Base-by-base conservation (phyloP, 768 basidiomycete species). In the Pleurotus pulmonarius region DNA sequence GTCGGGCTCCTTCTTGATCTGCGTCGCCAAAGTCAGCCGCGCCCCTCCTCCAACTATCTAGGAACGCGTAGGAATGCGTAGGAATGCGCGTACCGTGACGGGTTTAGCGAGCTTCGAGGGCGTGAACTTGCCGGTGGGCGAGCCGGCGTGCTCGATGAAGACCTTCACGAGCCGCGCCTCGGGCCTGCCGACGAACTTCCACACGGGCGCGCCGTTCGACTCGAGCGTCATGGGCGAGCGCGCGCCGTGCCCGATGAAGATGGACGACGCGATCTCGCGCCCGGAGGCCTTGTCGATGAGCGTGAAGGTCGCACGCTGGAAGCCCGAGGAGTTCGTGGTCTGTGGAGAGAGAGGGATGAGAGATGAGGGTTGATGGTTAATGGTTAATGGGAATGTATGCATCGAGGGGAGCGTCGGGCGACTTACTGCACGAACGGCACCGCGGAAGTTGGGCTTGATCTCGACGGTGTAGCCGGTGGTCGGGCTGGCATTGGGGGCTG, bases 1-100 rank as follows among this genome's bases (percentile, higher is more conserved):
- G 18, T 48, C 46, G 18, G 46, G 46, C 16, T 48, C 46, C 26
- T 48, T 48, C 18, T 48, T 48, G 18, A 48, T 48, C 46, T 48
- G 15, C 3, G 16, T 2, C 5, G 22, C 16, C n/a, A 18, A 47
- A 6, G 7, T 16, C n/a, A 25, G 24, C 6, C 41, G 3, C 25
- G 25, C 6, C 13, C 46, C 20, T 25, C 24, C 46, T 20, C 16
- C 5, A 1, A 20, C 5, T 7, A 12, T 47, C 24, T 13, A 47
- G 1, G 2, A 25, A 47, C 4, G 26, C 2, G 1, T 11, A n/a
- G n/a, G n/a, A n/a, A n/a, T n/a, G n/a, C n/a, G n/a, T n/a, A n/a
- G n/a, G n/a, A n/a, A n/a, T n/a, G n/a, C n/a, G n/a, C n/a, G 20
- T 47, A 48, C 46, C 24, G 46, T 48, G 3, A 48, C 46, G 20